Conservation (phyloP, 805 yeast genomes). For the Nakazawaea ernobii region DNA sequence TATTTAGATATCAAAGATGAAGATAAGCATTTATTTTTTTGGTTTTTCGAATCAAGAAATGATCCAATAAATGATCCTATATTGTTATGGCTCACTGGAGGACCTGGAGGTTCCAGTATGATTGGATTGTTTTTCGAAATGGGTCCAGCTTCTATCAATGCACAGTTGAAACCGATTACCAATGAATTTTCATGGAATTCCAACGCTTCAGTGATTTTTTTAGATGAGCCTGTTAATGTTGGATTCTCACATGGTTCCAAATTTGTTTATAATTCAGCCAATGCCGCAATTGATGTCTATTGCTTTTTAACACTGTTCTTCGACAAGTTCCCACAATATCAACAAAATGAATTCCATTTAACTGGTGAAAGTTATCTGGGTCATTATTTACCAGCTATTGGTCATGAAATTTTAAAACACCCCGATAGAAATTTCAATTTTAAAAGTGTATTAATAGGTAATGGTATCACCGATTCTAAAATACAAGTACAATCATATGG, state of each 20-base stretch:
- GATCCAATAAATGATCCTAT: slow-evolving; percentile 82
- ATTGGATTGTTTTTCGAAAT: slow-evolving; percentile 83
- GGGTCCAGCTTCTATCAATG: slow-evolving; percentile 69
- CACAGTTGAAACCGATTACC: slow-evolving; percentile 54
- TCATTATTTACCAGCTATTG: slow-evolving; percentile 87
- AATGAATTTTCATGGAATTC: slow-evolving; percentile 82
- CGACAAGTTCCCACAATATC: slow-evolving; percentile 60
- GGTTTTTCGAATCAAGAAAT: slow-evolving; percentile 86
- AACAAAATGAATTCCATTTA: slow-evolving; percentile 61
- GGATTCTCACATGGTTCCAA: slow-evolving; percentile 68
- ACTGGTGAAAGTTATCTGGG: slow-evolving; percentile 96
- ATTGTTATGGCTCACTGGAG: slow-evolving; percentile 88
- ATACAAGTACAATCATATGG: slow-evolving; percentile 71
- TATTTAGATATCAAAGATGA: slow-evolving; percentile 76
- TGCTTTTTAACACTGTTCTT: slow-evolving; percentile 76
- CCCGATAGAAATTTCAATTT: slow-evolving; percentile 51
- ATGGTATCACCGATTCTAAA: slow-evolving; percentile 83
- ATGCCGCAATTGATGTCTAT: slow-evolving; percentile 80
- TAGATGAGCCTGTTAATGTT: slow-evolving; percentile 85
- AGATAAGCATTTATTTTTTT: slow-evolving; percentile 77
- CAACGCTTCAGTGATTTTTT: slow-evolving; percentile 78
- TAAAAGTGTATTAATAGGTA: slow-evolving; percentile 78
- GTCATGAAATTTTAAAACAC: slow-evolving; percentile 69
- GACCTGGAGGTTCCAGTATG: slow-evolving; percentile 90
- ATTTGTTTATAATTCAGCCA: slow-evolving; percentile 38